These are phyloP conservation scores for Linum trigynum DNA, from an alignment of 345 rosid genomes.

Conservation along the genomic window DNA sequence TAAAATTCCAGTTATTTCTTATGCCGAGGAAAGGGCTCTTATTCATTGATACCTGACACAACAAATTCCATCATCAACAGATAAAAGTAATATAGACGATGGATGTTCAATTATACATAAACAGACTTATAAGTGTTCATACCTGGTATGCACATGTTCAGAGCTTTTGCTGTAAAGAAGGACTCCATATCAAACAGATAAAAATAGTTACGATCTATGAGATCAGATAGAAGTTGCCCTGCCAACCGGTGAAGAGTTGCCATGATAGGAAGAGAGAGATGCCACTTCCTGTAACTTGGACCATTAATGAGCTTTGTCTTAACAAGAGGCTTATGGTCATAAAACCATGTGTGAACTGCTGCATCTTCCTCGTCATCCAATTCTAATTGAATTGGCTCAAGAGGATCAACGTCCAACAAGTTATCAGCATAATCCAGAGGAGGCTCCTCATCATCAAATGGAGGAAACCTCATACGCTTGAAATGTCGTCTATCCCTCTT, in stretches of 20 bases:
- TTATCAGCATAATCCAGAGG: slow-evolving; percentile 98
- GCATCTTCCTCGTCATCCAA: slow-evolving; percentile 97
- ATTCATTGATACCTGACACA: not conserved
- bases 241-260: slow-evolving; percentile 98
- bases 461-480: slow-evolving; percentile 99
- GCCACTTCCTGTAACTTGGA: slow-evolving; percentile 97
- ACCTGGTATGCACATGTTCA: slow-evolving; percentile 99
- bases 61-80: not conserved
- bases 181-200: slow-evolving; percentile 99
- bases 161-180: slow-evolving; percentile 93
- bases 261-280: slow-evolving; percentile 98
- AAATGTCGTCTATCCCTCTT: slow-evolving; percentile 98
- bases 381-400: slow-evolving; percentile 93
- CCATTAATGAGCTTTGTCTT: slow-evolving; percentile 97
- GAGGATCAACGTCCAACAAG: slow-evolving; percentile 91
- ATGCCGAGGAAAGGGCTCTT: not conserved
- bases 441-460: slow-evolving; percentile 99
- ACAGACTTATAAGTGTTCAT: slow-evolving; percentile 4
- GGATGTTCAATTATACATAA: not conserved
- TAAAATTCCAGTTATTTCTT: not conserved
- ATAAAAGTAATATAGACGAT: too few species aligned
- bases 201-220: slow-evolving; percentile 88
- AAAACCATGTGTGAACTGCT: slow-evolving; percentile 96
- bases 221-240: slow-evolving; percentile 93
- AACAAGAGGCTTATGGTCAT: slow-evolving; percentile 97